phyloP scores from a whole-genome alignment of 148 eudicot species.

The Rhododendron williamsianum region DNA sequence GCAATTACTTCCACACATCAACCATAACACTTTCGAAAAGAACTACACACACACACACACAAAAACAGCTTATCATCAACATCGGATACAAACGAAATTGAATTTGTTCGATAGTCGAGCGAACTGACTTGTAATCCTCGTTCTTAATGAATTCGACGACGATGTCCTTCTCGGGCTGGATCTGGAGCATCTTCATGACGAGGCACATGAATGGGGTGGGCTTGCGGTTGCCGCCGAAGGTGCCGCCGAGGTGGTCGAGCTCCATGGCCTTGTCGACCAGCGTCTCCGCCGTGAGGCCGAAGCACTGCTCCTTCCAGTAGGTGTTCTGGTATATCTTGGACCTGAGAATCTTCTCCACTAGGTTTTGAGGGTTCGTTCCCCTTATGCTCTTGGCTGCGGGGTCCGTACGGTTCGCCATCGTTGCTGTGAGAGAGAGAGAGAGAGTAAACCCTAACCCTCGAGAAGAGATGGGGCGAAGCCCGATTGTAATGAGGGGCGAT shows the following conservation, averaged over 20 bases:
- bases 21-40: too few species aligned
- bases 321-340: conserved; percentile 79
- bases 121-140: conserved; percentile 42
- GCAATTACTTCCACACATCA: too few species aligned
- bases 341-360: conserved; percentile 88
- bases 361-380: conserved; percentile 92
- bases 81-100: too few species aligned
- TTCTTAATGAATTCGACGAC: conserved; percentile 90
- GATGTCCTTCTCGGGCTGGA: conserved; percentile 59
- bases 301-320: conserved; percentile 96
- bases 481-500: background rate
- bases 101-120: background rate
- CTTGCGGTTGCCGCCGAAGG: conserved; percentile 80
- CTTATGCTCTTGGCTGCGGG: conserved; percentile 82
- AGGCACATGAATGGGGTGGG: conserved; percentile 91
- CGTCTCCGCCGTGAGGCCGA: conserved; percentile 96
- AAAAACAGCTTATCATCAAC: too few species aligned
- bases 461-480: conserved; percentile 1
- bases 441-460: background rate
- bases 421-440: background rate
- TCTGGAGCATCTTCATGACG: conserved; percentile 97
- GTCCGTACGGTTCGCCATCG: conserved; percentile 99
- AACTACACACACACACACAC: too few species aligned
- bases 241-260: conserved; percentile 91
- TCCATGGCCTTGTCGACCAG: conserved; percentile 99